Conservation (phyloP, 169 alveolate genomes). For the Cryptosporidium andersoni region DNA sequence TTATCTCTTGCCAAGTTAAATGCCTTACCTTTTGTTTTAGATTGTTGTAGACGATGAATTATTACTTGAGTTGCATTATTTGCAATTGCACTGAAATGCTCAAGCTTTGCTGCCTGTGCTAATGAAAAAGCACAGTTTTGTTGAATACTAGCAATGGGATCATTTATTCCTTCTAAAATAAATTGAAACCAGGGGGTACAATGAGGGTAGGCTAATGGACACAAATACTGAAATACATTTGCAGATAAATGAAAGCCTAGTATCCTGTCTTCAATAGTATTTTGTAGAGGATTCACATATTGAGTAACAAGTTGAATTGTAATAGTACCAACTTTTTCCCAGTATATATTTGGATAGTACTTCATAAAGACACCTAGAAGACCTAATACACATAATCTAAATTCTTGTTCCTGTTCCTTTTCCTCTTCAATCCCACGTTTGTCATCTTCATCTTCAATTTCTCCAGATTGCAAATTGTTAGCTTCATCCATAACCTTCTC, state of each 20-base stretch:
- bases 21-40: constrained; percentile 50
- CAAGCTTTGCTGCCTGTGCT: constrained; percentile 68
- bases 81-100: constrained; percentile 18
- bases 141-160: constrained; percentile 70
- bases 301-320: constrained; percentile 56
- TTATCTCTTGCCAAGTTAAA: constrained; percentile 66
- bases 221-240: constrained; percentile 58
- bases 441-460: constrained; percentile 60
- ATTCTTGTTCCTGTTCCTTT: constrained; percentile 69
- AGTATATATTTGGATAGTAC: constrained; percentile 41
- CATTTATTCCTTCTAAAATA: constrained; percentile 63
- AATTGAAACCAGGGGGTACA: constrained; percentile 59
- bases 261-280: constrained; percentile 56
- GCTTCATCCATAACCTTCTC: constrained; percentile 1
- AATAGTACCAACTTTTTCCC: constrained; percentile 61
- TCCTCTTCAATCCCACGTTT: constrained; percentile 68
- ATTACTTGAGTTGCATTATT: constrained; percentile 54
- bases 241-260: constrained; percentile 65
- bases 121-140: constrained; percentile 67
- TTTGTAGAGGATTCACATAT: constrained; percentile 42
- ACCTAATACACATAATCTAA: constrained; percentile 55
- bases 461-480: not conserved
- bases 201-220: constrained; percentile 69
- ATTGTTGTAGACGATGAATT: constrained; percentile 18
- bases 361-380: constrained; percentile 59